A percentile compares a stretch with the other conserved stretches of the same genome.
These are phyloP conservation scores for Starmerella vitae DNA, from an alignment of 805 yeast genomes.

Conservation along the genomic window DNA sequence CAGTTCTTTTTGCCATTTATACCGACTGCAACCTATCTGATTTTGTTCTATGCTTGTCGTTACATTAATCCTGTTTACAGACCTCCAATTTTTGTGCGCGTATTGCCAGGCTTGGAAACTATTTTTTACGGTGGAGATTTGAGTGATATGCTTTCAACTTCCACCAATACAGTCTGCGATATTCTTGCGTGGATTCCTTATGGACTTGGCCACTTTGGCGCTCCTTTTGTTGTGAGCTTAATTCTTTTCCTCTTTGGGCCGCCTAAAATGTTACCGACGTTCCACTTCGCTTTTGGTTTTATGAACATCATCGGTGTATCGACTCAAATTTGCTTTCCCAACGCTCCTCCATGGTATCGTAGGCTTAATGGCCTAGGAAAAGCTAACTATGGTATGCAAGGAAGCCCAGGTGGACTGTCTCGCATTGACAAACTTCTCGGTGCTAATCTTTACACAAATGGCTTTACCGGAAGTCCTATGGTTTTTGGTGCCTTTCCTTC, in stretches of 20 bases:
- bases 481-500: conserved; percentile 85
- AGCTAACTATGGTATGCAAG: conserved; percentile 81
- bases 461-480: conserved; percentile 74
- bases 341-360: conserved; percentile 97
- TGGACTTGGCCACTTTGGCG: conserved; percentile 79
- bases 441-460: conserved; percentile 66
- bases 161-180: conserved; percentile 52
- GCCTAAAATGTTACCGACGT: conserved; percentile 69
- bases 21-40: conserved; percentile 78
- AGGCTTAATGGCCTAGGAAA: conserved; percentile 71
- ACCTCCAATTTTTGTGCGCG: conserved; percentile 80
- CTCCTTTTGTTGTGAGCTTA: conserved; percentile 76
- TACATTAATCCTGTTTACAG: conserved; percentile 61
- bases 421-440: conserved; percentile 74
- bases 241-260: conserved; percentile 79
- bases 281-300: conserved; percentile 88
- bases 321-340: conserved; percentile 71
- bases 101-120: conserved; percentile 83
- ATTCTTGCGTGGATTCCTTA: conserved; percentile 92
- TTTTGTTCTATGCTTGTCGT: conserved; percentile 63
- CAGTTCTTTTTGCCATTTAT: conserved; percentile 75
- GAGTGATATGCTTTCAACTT: conserved; percentile 66
- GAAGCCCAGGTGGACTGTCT: conserved; percentile 90
- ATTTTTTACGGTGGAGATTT: conserved; percentile 83
- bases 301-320: conserved; percentile 81